Percentiles rank a stretch among this genome's conserved stretches.
phyloP scores from a whole-genome alignment of 257 asterid species.

The Mentha longifolia region DNA sequence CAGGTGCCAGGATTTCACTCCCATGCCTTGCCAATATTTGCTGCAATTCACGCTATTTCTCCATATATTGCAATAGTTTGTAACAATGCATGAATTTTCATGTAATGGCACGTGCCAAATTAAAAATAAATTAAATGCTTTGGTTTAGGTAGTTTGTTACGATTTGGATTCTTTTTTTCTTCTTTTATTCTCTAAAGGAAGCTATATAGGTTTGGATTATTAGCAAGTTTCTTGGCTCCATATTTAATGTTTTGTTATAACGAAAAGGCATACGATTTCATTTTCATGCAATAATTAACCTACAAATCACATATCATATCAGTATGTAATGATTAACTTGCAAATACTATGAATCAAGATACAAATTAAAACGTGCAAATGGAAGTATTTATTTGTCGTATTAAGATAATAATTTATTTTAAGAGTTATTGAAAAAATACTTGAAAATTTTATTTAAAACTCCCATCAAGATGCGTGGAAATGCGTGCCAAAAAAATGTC shows the following conservation, averaged over 20 bases:
- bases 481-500: too few relatives aligned
- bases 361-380: too few relatives aligned
- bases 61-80: not conserved
- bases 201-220: not conserved
- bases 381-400: too few relatives aligned
- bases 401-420: too few relatives aligned
- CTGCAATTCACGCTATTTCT: slow-evolving; percentile 27
- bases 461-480: too few relatives aligned
- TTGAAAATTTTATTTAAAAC: too few relatives aligned
- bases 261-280: too few relatives aligned
- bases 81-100: not conserved
- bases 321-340: too few relatives aligned
- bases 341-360: too few relatives aligned
- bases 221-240: not conserved
- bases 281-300: not conserved
- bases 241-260: not conserved
- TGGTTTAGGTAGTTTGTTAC: slow-evolving; percentile 29
- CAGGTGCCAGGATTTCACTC: not conserved
- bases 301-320: not conserved
- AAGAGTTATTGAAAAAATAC: too few relatives aligned
- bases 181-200: not conserved
- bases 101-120: not conserved
- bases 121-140: not conserved
- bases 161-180: not conserved
- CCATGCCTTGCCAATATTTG: not conserved